phyloP scores from a whole-genome alignment of 2,329 filamentous ascomycete genomes.

The Dactylellina cionopaga region DNA sequence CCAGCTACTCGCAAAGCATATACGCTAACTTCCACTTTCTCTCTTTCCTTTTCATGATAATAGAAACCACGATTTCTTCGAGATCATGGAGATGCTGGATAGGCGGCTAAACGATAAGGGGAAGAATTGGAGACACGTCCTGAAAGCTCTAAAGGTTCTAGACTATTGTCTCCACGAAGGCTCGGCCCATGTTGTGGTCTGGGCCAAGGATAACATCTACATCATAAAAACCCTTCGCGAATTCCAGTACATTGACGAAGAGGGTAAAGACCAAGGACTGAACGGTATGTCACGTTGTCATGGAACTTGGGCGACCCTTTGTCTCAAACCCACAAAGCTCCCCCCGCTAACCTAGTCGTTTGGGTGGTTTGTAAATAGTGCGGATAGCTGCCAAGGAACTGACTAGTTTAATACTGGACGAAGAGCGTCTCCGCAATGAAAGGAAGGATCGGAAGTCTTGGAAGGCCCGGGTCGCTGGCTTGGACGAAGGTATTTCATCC shows the following conservation, averaged over 20 bases:
- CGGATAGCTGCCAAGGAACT: constrained; percentile 96
- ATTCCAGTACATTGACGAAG: constrained; percentile 96
- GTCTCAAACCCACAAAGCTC: too few relatives aligned
- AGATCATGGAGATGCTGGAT: constrained; percentile 99
- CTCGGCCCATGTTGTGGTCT: constrained; percentile 94
- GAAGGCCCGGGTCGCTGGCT: constrained; percentile 94
- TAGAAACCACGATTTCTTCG: constrained; percentile 96
- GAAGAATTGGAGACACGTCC: constrained; percentile 98
- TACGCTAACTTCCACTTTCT: not conserved
- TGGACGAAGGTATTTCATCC: constrained; percentile 77
- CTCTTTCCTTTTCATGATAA: not conserved
- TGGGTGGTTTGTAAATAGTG: constrained; percentile 72
- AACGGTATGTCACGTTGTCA: constrained; percentile 82
- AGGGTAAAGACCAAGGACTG: constrained; percentile 92
- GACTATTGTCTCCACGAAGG: constrained; percentile 98
- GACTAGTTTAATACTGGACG: constrained; percentile 88
- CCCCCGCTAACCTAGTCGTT: too few relatives aligned
- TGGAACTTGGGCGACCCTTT: too few relatives aligned
- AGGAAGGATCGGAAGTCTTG: constrained; percentile 90
- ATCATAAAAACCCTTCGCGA: constrained; percentile 98
- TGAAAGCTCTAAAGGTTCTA: constrained; percentile 96
- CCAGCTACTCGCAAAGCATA: not conserved
- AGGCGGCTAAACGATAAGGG: constrained; percentile 98
- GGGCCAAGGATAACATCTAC: constrained; percentile 97
- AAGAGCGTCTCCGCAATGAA: constrained; percentile 89